Evolutionary conservation across 495 filamentous ascomycete species (phyloP).

Genomic region (Jackrogersella multiformis): DNA sequence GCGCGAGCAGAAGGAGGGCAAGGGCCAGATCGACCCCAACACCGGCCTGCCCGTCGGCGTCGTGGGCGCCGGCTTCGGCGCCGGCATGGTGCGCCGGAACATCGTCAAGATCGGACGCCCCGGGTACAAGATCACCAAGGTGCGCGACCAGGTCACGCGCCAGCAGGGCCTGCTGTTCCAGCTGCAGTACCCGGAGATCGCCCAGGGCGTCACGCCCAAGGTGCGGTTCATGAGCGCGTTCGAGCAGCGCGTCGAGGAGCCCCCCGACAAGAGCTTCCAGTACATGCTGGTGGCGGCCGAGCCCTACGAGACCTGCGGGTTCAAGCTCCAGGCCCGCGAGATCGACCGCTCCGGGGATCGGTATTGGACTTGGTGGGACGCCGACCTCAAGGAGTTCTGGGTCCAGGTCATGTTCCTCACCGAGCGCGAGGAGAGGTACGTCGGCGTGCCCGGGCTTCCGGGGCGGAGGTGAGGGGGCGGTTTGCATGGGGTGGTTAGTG

Average conservation of each 20-base stretch:
- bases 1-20: slow-evolving; percentile 88
- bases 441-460: slow-evolving; percentile 87
- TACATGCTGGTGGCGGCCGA: slow-evolving; percentile 96
- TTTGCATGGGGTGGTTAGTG: background rate
- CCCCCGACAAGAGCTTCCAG: slow-evolving; percentile 92
- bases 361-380: slow-evolving; percentile 96
- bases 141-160: slow-evolving; percentile 86
- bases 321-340: slow-evolving; percentile 95
- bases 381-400: slow-evolving; percentile 97
- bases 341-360: slow-evolving; percentile 86
- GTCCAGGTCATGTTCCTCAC: slow-evolving; percentile 99
- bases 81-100: slow-evolving; percentile 74
- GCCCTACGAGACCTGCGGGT: slow-evolving; percentile 96
- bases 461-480: slow-evolving; percentile 48
- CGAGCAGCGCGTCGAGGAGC: slow-evolving; percentile 94
- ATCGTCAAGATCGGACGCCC: slow-evolving; percentile 97
- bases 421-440: slow-evolving; percentile 95
- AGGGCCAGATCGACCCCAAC: slow-evolving; percentile 74
- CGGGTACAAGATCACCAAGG: slow-evolving; percentile 98
- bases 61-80: slow-evolving; percentile 72
- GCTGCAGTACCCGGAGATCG: slow-evolving; percentile 94
- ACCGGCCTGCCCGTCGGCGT: slow-evolving; percentile 80
- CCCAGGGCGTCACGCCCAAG: slow-evolving; percentile 74
- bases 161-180: slow-evolving; percentile 94
- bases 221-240: slow-evolving; percentile 98